phyloP scores from a whole-genome alignment of 345 rosid species.

The Aurinia saxatilis region DNA sequence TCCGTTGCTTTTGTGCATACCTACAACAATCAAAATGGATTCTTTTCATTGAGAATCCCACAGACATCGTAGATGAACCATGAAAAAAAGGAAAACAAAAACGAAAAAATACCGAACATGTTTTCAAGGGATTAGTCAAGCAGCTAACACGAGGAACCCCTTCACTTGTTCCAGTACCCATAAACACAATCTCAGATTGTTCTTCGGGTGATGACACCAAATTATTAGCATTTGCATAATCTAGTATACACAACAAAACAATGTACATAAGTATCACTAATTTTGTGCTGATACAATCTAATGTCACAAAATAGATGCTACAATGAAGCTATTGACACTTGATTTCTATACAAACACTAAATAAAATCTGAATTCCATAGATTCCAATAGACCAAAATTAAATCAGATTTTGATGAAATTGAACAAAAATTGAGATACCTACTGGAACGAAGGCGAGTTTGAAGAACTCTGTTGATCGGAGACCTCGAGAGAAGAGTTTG shows the following conservation, averaged over 20 bases:
- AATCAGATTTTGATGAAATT: not conserved
- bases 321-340: not conserved
- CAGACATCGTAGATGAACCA: not conserved
- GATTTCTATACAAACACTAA: not conserved
- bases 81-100: not conserved
- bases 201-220: conserved; percentile 24
- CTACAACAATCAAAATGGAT: conserved; percentile 28
- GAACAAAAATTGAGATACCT: conserved; percentile 16
- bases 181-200: conserved; percentile 65
- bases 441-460: conserved; percentile 51
- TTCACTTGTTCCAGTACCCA: conserved; percentile 96
- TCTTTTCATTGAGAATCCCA: not conserved
- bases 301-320: too few species aligned
- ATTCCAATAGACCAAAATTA: not conserved
- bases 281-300: not conserved
- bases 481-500: conserved; percentile 31
- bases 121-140: conserved; percentile 68
- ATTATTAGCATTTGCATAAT: conserved; percentile 28
- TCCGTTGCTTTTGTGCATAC: conserved; percentile 77
- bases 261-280: not conserved
- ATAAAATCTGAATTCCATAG: not conserved
- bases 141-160: conserved; percentile 96
- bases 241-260: conserved; percentile 22
- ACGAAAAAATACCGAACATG: conserved; percentile 52
- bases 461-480: conserved; percentile 43